Evolutionary conservation across 805 yeast species (phyloP).

Genomic region (Candida ipomoeae): DNA sequence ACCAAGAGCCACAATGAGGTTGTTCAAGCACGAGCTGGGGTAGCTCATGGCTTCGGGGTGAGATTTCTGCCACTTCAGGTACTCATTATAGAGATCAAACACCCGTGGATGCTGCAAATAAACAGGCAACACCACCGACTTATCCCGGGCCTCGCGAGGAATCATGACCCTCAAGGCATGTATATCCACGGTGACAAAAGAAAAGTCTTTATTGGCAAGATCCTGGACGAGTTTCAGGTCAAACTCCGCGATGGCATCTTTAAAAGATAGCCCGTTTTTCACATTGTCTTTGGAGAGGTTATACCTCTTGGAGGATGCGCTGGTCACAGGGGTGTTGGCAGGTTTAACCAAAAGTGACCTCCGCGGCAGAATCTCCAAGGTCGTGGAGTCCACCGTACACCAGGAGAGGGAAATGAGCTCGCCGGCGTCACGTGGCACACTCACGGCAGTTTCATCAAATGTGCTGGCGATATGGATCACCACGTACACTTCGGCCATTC

Average conservation of each 20-base stretch:
- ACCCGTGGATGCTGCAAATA: constrained; percentile 72
- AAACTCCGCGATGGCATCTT: constrained; percentile 56
- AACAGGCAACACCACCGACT: constrained; percentile 64
- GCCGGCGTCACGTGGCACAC: constrained; percentile 61
- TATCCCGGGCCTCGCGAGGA: constrained; percentile 77
- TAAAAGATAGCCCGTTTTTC: constrained; percentile 52
- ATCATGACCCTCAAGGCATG: constrained; percentile 75
- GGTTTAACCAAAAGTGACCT: constrained; percentile 56
- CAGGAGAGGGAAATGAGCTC: constrained; percentile 69
- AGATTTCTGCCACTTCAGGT: constrained; percentile 58
- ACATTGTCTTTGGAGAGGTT: constrained; percentile 60
- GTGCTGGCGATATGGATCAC: constrained; percentile 62
- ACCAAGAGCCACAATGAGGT: constrained; percentile 46
- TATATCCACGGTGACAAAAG: constrained; percentile 62
- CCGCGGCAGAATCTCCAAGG: constrained; percentile 40
- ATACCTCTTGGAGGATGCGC: constrained; percentile 49
- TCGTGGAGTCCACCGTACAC: constrained; percentile 53
- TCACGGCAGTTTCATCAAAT: constrained; percentile 58
- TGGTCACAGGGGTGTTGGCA: constrained; percentile 60
- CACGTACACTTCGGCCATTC: constrained; percentile 54
- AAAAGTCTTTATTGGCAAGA: constrained; percentile 47
- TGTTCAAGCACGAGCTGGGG: constrained; percentile 32
- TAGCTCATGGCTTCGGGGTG: constrained; percentile 49
- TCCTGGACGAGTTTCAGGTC: constrained; percentile 47
- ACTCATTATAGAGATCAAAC: constrained; percentile 75